A percentile compares a stretch with the other conserved stretches of the same genome.
Evolutionary conservation across 2,329 filamentous ascomycete genomes (phyloP).

Genomic region (Fulvia fulva): DNA sequence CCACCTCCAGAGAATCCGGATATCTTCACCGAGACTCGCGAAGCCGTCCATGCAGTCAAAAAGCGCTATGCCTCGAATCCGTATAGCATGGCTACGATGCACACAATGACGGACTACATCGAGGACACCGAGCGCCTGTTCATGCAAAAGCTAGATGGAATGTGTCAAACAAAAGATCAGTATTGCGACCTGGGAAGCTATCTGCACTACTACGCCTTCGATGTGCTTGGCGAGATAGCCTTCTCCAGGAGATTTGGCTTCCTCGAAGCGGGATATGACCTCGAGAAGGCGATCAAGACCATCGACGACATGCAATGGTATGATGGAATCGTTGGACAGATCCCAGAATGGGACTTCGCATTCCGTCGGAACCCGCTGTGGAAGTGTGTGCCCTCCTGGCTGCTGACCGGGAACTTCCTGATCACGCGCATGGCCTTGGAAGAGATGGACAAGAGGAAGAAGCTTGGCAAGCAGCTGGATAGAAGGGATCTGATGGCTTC

Average conservation of each 20-base stretch:
- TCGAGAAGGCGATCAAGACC: slow-evolving; percentile 50
- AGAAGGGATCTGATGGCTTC: slow-evolving; percentile 51
- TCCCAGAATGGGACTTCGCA: slow-evolving; percentile 48
- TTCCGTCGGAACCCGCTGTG: slow-evolving; percentile 51
- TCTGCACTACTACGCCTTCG: slow-evolving; percentile 37
- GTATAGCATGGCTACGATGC: slow-evolving; percentile 54
- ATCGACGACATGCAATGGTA: slow-evolving; percentile 53
- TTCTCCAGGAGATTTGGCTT: slow-evolving; percentile 50
- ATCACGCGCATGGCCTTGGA: slow-evolving; percentile 52
- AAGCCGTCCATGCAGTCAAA: slow-evolving; percentile 54
- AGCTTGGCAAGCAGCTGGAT: slow-evolving; percentile 47
- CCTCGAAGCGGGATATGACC: slow-evolving; percentile 47
- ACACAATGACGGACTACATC: slow-evolving; percentile 50
- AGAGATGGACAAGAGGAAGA: slow-evolving; percentile 45
- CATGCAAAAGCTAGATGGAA: slow-evolving; percentile 41
- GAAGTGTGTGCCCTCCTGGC: slow-evolving; percentile 42
- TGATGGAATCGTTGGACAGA: slow-evolving; percentile 51
- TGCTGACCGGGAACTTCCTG: slow-evolving; percentile 45
- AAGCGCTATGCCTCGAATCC: slow-evolving; percentile 43
- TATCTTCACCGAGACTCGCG: slow-evolving; percentile 55
- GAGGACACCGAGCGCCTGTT: slow-evolving; percentile 50
- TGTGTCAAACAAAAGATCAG: slow-evolving; percentile 33
- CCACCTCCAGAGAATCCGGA: slow-evolving; percentile 56
- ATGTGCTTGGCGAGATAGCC: slow-evolving; percentile 37
- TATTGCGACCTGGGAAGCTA: slow-evolving; percentile 46